Conservation (phyloP, 768 basidiomycete species). For the Suillus placidus region DNA sequence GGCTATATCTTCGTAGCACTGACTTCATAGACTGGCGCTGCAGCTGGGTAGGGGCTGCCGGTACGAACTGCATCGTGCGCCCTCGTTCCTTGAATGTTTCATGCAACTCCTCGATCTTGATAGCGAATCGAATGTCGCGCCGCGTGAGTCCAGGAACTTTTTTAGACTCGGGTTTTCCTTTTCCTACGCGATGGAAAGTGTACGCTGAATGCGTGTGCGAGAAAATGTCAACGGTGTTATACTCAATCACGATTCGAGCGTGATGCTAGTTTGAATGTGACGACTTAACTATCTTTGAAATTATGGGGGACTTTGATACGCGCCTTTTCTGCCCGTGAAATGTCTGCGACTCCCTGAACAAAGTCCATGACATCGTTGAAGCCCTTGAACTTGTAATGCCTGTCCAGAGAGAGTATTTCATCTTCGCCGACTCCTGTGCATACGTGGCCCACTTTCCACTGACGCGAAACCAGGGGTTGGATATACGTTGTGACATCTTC, state of each 20-base stretch:
- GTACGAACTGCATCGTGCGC: constrained; percentile 27
- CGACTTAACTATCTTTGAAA: constrained; percentile 3
- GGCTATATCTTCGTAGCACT: constrained; percentile 25
- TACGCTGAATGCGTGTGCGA: constrained; percentile 32
- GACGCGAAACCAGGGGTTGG: constrained; percentile 38
- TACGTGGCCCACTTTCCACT: constrained; percentile 30
- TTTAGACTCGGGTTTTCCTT: constrained; percentile 16
- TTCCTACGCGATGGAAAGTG: constrained; percentile 13
- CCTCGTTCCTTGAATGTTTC: constrained; percentile 23
- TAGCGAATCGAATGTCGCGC: constrained; percentile 54
- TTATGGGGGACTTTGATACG: constrained; percentile 13
- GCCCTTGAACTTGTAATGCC: constrained; percentile 30
- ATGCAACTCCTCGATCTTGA: constrained; percentile 41
- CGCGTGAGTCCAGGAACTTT: constrained; percentile 47
- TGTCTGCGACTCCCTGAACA: constrained; percentile 28
- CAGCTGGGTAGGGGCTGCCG: constrained; percentile 13
- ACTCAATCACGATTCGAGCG: constrained; percentile 33
- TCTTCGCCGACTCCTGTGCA: constrained; percentile 11
- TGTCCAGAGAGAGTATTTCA: constrained; percentile 28
- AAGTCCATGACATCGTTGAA: constrained; percentile 30
- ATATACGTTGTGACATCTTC: constrained; percentile 38
- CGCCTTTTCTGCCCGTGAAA: constrained; percentile 37
- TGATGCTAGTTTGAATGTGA: constrained; percentile 27
- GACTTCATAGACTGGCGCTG: constrained; percentile 29
- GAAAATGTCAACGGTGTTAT: constrained; percentile 23